phyloP scores from a whole-genome alignment of 2,329 filamentous ascomycete species.

The Fusarium sp. region DNA sequence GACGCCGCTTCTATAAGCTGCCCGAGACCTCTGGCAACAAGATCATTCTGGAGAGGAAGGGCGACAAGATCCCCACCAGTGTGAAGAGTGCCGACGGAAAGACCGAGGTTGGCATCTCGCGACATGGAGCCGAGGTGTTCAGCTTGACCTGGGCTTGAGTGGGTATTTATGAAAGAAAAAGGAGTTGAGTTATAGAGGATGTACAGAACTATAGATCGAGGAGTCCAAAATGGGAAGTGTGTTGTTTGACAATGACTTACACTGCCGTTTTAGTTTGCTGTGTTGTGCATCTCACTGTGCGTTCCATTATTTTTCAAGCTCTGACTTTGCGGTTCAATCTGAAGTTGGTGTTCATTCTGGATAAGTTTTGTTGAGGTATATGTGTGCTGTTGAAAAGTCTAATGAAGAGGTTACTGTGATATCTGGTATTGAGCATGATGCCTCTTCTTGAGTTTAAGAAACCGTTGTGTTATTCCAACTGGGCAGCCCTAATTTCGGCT shows the following conservation, averaged over 20 bases:
- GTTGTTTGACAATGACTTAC: neutral
- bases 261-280: too few relatives aligned
- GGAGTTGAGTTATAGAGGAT: constrained; percentile 9
- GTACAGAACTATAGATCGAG: constrained; percentile 5
- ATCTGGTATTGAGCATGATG: too few relatives aligned
- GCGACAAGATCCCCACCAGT: constrained; percentile 58
- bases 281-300: too few relatives aligned
- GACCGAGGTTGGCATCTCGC: constrained; percentile 62
- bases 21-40: constrained; percentile 49
- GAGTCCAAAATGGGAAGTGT: constrained; percentile 10
- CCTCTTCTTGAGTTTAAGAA: too few relatives aligned
- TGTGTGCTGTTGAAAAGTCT: too few relatives aligned
- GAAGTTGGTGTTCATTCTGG: too few relatives aligned
- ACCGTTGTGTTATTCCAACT: too few relatives aligned
- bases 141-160: constrained; percentile 56
- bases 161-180: neutral
- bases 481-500: too few relatives aligned
- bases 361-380: too few relatives aligned
- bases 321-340: too few relatives aligned
- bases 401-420: too few relatives aligned
- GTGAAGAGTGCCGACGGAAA: constrained; percentile 57
- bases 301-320: too few relatives aligned
- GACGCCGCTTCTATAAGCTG: constrained; percentile 68
- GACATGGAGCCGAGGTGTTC: constrained; percentile 59
- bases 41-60: constrained; percentile 59